Base-by-base conservation (phyloP, 2,329 filamentous ascomycete genomes). In the Blastomyces gilchristii region DNA sequence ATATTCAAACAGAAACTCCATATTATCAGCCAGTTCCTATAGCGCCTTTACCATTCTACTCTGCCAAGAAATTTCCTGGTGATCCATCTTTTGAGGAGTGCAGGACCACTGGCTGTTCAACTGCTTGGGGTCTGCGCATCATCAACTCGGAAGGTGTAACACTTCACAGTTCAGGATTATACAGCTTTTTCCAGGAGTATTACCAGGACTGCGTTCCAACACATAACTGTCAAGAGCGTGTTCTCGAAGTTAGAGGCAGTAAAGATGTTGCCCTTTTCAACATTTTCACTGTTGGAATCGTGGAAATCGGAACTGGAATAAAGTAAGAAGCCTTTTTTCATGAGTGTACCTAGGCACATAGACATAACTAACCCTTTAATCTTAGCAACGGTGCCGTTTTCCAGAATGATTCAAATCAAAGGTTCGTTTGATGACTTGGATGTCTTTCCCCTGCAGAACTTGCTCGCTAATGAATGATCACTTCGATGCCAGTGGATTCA, bases 11-110 rank as follows among this genome's bases (percentile, higher is more conserved):
- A 59, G 87, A 90, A 73, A 86, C 87, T 4, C 83, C 87, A 0
- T 90, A 90, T 75, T 89, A 83, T 74, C 87, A 90, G 72, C 84
- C 86, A 31, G 84, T 82, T 69, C 87, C 87, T 0, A 76, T 75
- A 56, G 83, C 86, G 0, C 78, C 80, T 0, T 75, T 76, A 8
- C 87, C 85, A 0, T 89, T 88, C 74, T 74, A 70, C 1, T 68
- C 75, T 0, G 75, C 78, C 25, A 53, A 72, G 0, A 31, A 61
- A 37, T 69, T 75, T 14, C 73, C 81, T 62, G 72, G 77, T 63
- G 82, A 86, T 66, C 83, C 82, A 0, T 76, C 77, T 73, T 89
- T 81, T 11, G 54, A 69, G 0, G 70, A 76, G 59, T 83, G 81
- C 64, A 67, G 71, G 52, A 61, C 41, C n/a, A 65, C 68, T 0